Evolutionary conservation across 805 yeast genomes (phyloP).

Genomic region (Candida loeiensis): DNA sequence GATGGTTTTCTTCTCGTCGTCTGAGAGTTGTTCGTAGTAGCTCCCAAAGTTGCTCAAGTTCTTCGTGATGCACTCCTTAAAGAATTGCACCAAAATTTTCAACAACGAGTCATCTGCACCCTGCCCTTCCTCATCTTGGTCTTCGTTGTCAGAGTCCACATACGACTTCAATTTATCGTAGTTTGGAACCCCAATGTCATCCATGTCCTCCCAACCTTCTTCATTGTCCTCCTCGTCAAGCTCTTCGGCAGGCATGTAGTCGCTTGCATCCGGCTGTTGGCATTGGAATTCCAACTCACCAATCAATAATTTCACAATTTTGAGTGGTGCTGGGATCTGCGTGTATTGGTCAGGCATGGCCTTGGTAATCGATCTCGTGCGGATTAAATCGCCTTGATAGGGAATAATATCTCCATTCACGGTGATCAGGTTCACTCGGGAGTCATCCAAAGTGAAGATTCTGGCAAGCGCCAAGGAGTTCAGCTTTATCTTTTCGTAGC

Average conservation of each 20-base stretch:
- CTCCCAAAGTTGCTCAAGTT: conserved; percentile 50
- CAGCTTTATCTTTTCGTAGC: conserved; percentile 65
- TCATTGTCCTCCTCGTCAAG: conserved; percentile 36
- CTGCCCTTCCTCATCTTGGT: conserved; percentile 29
- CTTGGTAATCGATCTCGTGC: conserved; percentile 83
- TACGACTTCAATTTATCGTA: conserved; percentile 61
- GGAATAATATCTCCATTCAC: conserved; percentile 81
- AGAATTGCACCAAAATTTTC: conserved; percentile 46
- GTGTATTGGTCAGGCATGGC: conserved; percentile 59
- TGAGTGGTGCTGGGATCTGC: conserved; percentile 62
- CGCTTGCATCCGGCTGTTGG: conserved; percentile 45
- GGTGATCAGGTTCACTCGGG: conserved; percentile 43
- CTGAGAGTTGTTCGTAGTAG: conserved; percentile 47
- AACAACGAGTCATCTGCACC: conserved; percentile 34
- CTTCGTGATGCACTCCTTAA: conserved; percentile 51
- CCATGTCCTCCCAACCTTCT: conserved; percentile 76
- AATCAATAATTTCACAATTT: conserved; percentile 67
- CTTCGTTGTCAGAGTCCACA: conserved; percentile 45
- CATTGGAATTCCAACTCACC: conserved; percentile 67
- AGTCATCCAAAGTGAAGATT: conserved; percentile 58
- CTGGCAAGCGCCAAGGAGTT: conserved; percentile 69
- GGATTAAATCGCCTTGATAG: conserved; percentile 57
- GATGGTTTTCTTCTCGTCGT: conserved; percentile 51
- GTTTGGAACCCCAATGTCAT: conserved; percentile 59
- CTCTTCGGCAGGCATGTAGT: conserved; percentile 24